Evolutionary conservation across 371 early-diverging fungal genomes (phyloP), one percentile per base, ranked within the genome.

Genomic region (Rhizopus sp.): DNA sequence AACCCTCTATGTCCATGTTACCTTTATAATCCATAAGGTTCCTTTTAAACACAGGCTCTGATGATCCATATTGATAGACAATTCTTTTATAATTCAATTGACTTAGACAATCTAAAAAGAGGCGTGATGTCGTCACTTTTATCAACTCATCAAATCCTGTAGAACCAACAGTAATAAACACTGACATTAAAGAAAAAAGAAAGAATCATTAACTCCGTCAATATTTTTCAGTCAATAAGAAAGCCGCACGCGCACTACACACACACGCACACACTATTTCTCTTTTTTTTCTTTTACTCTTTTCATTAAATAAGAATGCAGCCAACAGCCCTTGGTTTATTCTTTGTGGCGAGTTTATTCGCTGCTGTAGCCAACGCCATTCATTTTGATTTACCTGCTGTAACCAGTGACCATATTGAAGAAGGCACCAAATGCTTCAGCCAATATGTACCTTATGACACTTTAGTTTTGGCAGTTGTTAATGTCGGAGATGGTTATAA

Each of bases 121-220:
- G 55, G 0, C 50, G 32, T 5, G 78, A 68, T 33, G 77, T 68
- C 3, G 81, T 73, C 4, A 72, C 62, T 8, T 57, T 45, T 35
- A 94, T 73, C 13, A 96, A 82, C 4, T 75, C 77, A 63, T 93
- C 92, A 63, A 96, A 96, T 0, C 88, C 84, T 5, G 95, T 94
- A 7, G 94, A 89, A 12, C 97, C 97, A 7, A 96, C 95, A 0
- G 96, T 95, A 31, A 93, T 85, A 64, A 94, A 92, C 23, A 59
- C n/a, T 17, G 59, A 57, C 64, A 63, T 63, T 34, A 17, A 23
- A 6, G 40, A 60, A 52, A 44, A 34, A 35, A 59, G 31, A 38
- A 59, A 30, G n/a, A 38, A 32, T 12, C n/a, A 42, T 6, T 17
- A 50, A 50, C 50, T 41, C 50, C 50, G 57, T 57, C 48, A 17